A percentile compares a stretch with the other conserved stretches of the same genome.
These are phyloP conservation scores for Aureobasidium sp. DNA, from an alignment of 2,329 filamentous ascomycete species.

Conservation along the genomic window DNA sequence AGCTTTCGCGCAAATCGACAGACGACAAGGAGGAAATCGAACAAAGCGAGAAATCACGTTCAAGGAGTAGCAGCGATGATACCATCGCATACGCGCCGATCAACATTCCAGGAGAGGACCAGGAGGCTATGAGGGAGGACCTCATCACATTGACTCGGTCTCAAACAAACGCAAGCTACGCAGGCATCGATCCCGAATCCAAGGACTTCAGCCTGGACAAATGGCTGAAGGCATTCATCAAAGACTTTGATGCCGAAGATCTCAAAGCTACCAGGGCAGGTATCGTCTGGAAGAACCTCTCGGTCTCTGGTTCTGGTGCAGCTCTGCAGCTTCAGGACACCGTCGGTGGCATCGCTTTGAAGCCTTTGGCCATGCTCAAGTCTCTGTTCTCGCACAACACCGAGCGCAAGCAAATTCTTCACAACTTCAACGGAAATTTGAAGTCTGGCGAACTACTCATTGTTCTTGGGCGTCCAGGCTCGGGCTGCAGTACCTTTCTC, in stretches of 20 bases:
- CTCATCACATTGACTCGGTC: neutral
- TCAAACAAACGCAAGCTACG: constrained; percentile 28
- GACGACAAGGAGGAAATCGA: neutral
- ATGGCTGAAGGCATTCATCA: constrained; percentile 45
- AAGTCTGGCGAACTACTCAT: constrained; percentile 44
- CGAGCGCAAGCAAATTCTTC: constrained; percentile 45
- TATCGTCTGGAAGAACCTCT: constrained; percentile 58
- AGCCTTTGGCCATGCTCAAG: constrained; percentile 45
- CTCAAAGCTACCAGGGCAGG: constrained; percentile 50
- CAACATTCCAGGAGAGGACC: constrained; percentile 1
- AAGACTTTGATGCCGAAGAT: constrained; percentile 49
- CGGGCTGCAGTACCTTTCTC: constrained; percentile 55
- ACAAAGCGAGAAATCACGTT: neutral
- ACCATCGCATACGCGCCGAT: neutral
- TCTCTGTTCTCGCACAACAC: neutral
- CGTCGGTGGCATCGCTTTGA: constrained; percentile 52
- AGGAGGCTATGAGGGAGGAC: neutral
- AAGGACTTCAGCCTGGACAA: constrained; percentile 49
- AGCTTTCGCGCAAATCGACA: neutral
- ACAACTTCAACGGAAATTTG: constrained; percentile 47
- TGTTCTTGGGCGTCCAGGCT: constrained; percentile 60
- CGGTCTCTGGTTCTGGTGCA: constrained; percentile 59
- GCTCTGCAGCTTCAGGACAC: constrained; percentile 64
- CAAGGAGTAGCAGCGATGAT: neutral
- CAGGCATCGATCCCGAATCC: constrained; percentile 46